These are phyloP conservation scores for Stagonosporopsis rhizophila DNA, from an alignment of 2,329 filamentous ascomycete genomes.

Conservation along the genomic window DNA sequence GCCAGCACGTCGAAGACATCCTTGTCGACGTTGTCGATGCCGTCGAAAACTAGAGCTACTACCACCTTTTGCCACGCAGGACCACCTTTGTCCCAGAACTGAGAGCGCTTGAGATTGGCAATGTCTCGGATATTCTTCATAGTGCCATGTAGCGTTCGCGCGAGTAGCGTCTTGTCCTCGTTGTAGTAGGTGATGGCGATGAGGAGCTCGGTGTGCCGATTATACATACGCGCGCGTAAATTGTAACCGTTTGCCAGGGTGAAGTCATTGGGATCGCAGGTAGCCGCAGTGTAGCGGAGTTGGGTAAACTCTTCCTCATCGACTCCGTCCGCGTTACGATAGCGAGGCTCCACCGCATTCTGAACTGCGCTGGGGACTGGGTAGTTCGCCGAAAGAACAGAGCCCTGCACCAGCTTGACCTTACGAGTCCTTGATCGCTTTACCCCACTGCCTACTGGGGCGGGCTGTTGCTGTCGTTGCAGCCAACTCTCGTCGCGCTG, in stretches of 20 bases:
- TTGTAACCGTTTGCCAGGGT: conserved; percentile 98
- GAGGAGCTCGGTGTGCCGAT: conserved; percentile 90
- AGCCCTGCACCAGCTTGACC: conserved; percentile 95
- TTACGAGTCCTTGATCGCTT: conserved; percentile 92
- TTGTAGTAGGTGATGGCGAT: conserved; percentile 99
- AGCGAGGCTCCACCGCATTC: conserved; percentile 89
- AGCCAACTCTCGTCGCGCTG: conserved; percentile 67
- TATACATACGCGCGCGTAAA: conserved; percentile 94
- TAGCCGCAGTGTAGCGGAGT: conserved; percentile 96
- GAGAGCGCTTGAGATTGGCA: conserved; percentile 95
- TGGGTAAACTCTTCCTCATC: conserved; percentile 93
- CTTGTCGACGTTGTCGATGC: conserved; percentile 96
- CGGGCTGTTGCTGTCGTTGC: conserved; percentile 58
- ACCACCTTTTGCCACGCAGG: conserved; percentile 99
- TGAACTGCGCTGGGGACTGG: conserved; percentile 94
- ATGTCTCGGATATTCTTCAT: conserved; percentile 99
- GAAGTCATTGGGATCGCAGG: conserved; percentile 95
- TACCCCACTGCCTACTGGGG: conserved; percentile 62
- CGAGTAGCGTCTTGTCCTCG: conserved; percentile 90
- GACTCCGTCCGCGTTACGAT: conserved; percentile 80
- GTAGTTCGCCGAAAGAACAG: conserved; percentile 92
- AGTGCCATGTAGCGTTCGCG: conserved; percentile 89
- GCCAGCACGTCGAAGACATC: conserved; percentile 88
- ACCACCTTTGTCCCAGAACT: conserved; percentile 92
- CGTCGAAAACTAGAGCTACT: conserved; percentile 92